Evolutionary conservation across 768 basidiomycete genomes (phyloP), one percentile per base, ranked within the genome.

Genomic region (Mrakia frigida): DNA sequence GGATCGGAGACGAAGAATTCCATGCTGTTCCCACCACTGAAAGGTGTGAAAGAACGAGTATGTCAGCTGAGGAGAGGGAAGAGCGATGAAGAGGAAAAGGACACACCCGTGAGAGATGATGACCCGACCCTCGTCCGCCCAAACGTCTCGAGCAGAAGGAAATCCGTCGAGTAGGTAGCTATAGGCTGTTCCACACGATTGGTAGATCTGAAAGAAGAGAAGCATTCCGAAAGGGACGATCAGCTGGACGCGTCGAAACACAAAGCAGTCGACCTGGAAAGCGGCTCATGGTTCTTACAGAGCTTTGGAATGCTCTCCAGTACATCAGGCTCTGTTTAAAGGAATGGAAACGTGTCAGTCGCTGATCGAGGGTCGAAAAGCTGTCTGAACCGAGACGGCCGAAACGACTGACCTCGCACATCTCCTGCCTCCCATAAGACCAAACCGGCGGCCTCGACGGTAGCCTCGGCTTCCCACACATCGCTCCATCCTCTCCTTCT

Each of bases 31-130:
- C 59, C 59, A 60, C 59, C 59, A 18, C 59, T 60, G n/a, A 1
- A 60, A 9, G 3, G 7, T 14, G 25, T 5, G 59, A 50, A 3
- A 60, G 59, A 31, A n/a, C n/a, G n/a, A 14, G 33, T 2, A 33
- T 28, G n/a, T n/a, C n/a, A 1, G 11, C 23, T 0, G n/a, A 18
- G 14, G 59, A 33, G 10, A 31, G 33, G 10, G 59, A 9, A 1
- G 59, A n/a, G n/a, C n/a, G n/a, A n/a, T 11, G n/a, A 28, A 18
- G 46, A 21, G n/a, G 2, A 50, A 25, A 10, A n/a, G 28, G n/a
- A n/a, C n/a, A n/a, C n/a, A n/a, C 59, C 59, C 59, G n/a, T 60
- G 59, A 31, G 59, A 60, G 59, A 60, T 33, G n/a, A 60, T n/a
- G 0, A 60, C 59, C 28, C 59, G 59, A n/a, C 59, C 59, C 3